These are phyloP conservation scores for Sclerotinia glacialis DNA, from an alignment of 2,329 filamentous ascomycete species.

Conservation along the genomic window DNA sequence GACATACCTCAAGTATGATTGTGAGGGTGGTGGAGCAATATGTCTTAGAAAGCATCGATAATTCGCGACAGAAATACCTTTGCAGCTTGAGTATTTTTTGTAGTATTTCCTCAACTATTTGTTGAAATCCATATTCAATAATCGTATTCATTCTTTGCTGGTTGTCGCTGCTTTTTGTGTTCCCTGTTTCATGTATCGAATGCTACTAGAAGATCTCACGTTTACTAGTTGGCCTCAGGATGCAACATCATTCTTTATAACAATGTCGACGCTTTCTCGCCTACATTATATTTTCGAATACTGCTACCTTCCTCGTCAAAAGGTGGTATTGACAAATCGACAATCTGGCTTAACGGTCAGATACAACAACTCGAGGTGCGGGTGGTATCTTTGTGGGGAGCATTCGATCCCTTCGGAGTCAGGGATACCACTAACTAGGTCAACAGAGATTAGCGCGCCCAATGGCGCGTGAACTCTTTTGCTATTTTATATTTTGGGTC, in stretches of 20 bases:
- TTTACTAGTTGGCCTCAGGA: neutral
- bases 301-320: neutral
- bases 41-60: neutral
- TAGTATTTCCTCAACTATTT: neutral
- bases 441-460: neutral
- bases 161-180: neutral
- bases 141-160: neutral
- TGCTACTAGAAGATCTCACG: neutral
- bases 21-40: neutral
- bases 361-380: slow-evolving; percentile 2
- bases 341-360: neutral
- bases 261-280: neutral
- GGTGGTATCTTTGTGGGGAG: slow-evolving; percentile 9
- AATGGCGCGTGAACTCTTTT: neutral
- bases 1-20: neutral
- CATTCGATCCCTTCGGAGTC: slow-evolving; percentile 10
- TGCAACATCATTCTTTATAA: neutral
- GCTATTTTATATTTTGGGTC: neutral
- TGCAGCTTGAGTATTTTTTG: neutral
- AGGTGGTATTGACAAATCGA: slow-evolving; percentile 7
- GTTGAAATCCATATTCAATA: neutral
- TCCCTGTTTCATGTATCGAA: neutral
- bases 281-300: neutral
- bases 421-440: neutral
- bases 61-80: neutral